Evolutionary conservation across 2,329 filamentous ascomycete genomes (phyloP).

Genomic region (Xylariaceae sp.): DNA sequence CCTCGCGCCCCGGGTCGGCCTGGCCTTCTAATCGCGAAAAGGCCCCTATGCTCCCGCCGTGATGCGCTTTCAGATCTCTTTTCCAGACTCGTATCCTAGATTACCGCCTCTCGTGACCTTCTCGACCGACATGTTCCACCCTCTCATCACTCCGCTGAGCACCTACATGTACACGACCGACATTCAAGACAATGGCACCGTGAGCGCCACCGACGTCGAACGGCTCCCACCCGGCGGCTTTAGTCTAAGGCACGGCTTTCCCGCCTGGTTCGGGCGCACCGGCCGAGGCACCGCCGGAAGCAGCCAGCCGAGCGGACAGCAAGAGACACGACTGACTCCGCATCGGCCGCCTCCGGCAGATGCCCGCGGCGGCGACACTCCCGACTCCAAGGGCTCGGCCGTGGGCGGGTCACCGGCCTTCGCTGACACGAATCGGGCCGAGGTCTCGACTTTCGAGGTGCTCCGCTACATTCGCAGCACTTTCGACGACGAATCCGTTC

Average conservation of each 20-base stretch:
- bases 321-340: constrained; percentile 21
- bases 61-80: constrained; percentile 83
- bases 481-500: constrained; percentile 68
- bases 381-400: constrained; percentile 19
- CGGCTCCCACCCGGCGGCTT: constrained; percentile 82
- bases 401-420: constrained; percentile 28
- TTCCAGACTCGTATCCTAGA: constrained; percentile 71
- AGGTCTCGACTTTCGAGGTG: constrained; percentile 56
- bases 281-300: constrained; percentile 29
- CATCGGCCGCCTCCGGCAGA: constrained; percentile 21
- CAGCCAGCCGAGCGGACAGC: constrained; percentile 35
- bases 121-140: constrained; percentile 89
- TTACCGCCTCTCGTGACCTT: constrained; percentile 82
- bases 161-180: constrained; percentile 88
- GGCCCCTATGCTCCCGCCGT: constrained; percentile 85
- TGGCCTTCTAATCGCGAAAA: constrained; percentile 29
- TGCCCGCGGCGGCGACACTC: constrained; percentile 15
- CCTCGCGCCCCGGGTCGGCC: background rate
- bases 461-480: constrained; percentile 74
- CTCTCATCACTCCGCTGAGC: constrained; percentile 84
- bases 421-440: constrained; percentile 32
- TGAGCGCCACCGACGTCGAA: constrained; percentile 77
- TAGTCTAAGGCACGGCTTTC: constrained; percentile 84
- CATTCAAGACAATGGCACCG: constrained; percentile 65
- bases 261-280: constrained; percentile 72